Evolutionary conservation across 306 rosid genomes (phyloP), one percentile per base, ranked within the genome.

Genomic region (Arachis stenosperma): DNA sequence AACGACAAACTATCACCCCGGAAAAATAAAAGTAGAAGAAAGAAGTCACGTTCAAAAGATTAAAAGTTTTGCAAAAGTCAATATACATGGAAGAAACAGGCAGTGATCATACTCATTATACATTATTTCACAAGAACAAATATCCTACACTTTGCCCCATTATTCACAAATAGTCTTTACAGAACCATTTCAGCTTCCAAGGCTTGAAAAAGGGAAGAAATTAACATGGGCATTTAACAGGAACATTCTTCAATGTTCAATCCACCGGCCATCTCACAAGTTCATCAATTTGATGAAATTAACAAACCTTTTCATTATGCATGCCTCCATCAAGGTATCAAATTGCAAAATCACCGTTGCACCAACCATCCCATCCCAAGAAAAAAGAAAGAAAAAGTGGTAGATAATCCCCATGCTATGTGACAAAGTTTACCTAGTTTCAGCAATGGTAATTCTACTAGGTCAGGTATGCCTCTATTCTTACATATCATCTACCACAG

Each of bases 151-250:
- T 22, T 39, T 37, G 76, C 46, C 69, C 70, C 57, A 42, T 29
- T 58, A 40, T 48, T 15, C 51, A 60, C 54, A 47, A 15, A 48
- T 57, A 56, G 27, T 44, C 41, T 53, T 65, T 10, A 44, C 64
- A 69, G 52, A 75, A 64, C 40, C 43, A 22, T 14, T 43, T 52
- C 51, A 79, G 62, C 48, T 27, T 63, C 43, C 46, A 7, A 12
- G 57, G 55, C 41, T 46, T 52, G 67, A 73, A 73, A 40, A 47
- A 48, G 57, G 61, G 61, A 52, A 74, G 50, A 64, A 64, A 29
- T 3, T 37, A 52, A 9, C 7, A 37, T 14, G 17, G 54, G 54
- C 15, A 33, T 17, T 53, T 30, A 65, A n/a, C 27, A 65, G n/a
- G 47, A 55, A 39, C 39, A 54, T 53, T 48, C 70, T 17, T 69